A percentile compares a stretch with the other conserved stretches of the same genome.
Evolutionary conservation across 441 rosid genomes (phyloP).

Genomic region (Geranium incanum): DNA sequence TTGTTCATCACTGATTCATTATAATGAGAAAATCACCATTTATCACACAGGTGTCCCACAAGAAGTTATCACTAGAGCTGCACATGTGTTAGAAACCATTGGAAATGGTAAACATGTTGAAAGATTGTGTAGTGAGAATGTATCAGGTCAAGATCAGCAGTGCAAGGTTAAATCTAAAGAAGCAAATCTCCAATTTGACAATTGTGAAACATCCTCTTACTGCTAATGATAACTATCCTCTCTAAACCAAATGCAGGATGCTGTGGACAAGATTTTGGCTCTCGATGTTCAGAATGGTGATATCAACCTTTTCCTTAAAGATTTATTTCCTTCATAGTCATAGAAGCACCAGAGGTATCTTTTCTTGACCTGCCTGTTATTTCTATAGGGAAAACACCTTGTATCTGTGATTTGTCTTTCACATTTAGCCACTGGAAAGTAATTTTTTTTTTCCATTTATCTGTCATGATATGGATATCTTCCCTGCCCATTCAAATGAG

Average conservation of each 20-base stretch:
- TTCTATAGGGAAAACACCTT: no score
- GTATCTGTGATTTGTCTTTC: not conserved
- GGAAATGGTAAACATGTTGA: constrained; percentile 43
- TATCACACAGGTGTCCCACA: constrained; percentile 59
- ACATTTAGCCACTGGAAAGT: not conserved
- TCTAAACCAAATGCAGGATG: constrained; percentile 43
- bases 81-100: constrained; percentile 44
- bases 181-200: not conserved
- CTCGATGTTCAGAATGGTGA: constrained; percentile 54
- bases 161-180: constrained; percentile 45
- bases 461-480: no score
- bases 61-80: constrained; percentile 79
- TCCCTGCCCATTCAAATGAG: no score
- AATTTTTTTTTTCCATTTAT: not conserved
- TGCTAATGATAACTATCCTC: constrained; percentile 2
- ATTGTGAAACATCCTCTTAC: constrained; percentile 12
- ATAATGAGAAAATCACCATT: constrained; percentile 11
- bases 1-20: not conserved
- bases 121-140: constrained; percentile 47
- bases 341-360: constrained; percentile 16
- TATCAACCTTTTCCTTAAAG: constrained; percentile 52
- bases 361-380: not conserved
- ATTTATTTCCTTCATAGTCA: constrained; percentile 35
- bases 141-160: constrained; percentile 57
- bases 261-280: constrained; percentile 58